A percentile compares a stretch with the other conserved stretches of the same genome.
Conservation (phyloP, 2,329 filamentous ascomycete species). For the Fusarium gaditjirri region DNA sequence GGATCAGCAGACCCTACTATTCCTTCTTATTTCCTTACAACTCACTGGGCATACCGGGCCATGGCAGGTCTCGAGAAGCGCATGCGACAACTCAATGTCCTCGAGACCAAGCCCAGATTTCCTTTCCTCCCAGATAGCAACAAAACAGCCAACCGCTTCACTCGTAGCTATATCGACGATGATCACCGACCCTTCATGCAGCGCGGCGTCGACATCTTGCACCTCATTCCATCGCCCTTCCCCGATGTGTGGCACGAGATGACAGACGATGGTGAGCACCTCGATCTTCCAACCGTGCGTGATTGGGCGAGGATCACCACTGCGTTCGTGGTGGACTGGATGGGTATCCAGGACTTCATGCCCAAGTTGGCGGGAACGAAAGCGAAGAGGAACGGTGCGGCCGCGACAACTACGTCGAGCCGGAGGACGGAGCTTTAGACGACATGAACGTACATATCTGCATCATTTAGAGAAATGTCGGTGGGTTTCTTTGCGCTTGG, state of each 20-base stretch:
- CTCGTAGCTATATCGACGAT: constrained; percentile 72
- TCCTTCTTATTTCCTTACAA: constrained; percentile 88
- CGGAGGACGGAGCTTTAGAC: constrained; percentile 50
- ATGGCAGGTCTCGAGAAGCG: constrained; percentile 80
- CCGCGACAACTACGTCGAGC: constrained; percentile 39
- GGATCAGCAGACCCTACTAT: constrained; percentile 75
- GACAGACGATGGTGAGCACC: constrained; percentile 82
- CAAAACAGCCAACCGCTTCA: constrained; percentile 63
- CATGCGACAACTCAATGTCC: constrained; percentile 72
- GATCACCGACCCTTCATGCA: constrained; percentile 93
- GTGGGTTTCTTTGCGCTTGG: constrained; percentile 37
- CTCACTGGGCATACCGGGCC: constrained; percentile 90
- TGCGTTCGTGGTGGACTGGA: constrained; percentile 90
- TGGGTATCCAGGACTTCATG: constrained; percentile 72
- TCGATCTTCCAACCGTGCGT: constrained; percentile 81
- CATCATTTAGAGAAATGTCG: constrained; percentile 23
- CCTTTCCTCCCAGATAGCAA: constrained; percentile 74
- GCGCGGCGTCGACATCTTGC: constrained; percentile 86
- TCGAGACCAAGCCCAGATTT: constrained; percentile 65
- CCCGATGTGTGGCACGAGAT: constrained; percentile 88
- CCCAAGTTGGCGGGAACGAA: constrained; percentile 42
- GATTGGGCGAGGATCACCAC: constrained; percentile 90
- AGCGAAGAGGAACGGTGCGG: constrained; percentile 43
- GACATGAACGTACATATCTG: constrained; percentile 11
- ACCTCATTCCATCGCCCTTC: constrained; percentile 88